Base-by-base conservation (phyloP, 495 filamentous ascomycete species). In the Aspergillus ellipticus region DNA sequence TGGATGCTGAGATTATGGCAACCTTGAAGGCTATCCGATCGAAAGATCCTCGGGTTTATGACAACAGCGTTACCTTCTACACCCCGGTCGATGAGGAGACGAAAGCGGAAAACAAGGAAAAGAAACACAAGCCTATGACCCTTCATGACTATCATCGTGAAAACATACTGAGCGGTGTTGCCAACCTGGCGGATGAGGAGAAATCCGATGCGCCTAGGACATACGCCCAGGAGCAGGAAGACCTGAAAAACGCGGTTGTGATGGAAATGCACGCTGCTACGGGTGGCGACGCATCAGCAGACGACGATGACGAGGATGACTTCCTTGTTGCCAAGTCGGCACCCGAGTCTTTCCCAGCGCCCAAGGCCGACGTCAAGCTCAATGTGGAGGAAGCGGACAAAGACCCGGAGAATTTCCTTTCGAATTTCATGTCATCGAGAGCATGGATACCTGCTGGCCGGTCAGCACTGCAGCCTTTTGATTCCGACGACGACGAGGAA, bases 41-140 rank as follows among this genome's bases (percentile, higher is more conserved):
- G 51, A 97, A 92, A 70, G 93, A 98, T 64, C 94, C 94, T 19
- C 76, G 88, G 29, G 82, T 98, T 37, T 97, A 97, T 75, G 88
- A 97, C 67, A 79, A 84, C 53, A 78, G 85, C 13, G 78, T 76
- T 47, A 89, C 74, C 15, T 98, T 97, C 75, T 97, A 89, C 70
- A 71, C 72, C 21, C 74, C 84, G 28, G 71, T 85, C 31, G 85
- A 90, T 11, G 72, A 79, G 20, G 70, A 73, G n/a, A 60, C 61
- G 6, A 35, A 63, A 54, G 21, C 61, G 20, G 29, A 55, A 6
- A 54, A 43, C 16, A 64, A 66, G 13, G 73, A 74, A 59, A 86
- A 85, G 70, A 82, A 86, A 60, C 83, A 92, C 54, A 96, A 93
- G 74, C 83, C 93, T 6, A 86, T 98, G 77, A 90, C 84, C 53